These are phyloP conservation scores for Colletotrichum orbiculare DNA, from an alignment of 2,329 filamentous ascomycete species.

Conservation along the genomic window DNA sequence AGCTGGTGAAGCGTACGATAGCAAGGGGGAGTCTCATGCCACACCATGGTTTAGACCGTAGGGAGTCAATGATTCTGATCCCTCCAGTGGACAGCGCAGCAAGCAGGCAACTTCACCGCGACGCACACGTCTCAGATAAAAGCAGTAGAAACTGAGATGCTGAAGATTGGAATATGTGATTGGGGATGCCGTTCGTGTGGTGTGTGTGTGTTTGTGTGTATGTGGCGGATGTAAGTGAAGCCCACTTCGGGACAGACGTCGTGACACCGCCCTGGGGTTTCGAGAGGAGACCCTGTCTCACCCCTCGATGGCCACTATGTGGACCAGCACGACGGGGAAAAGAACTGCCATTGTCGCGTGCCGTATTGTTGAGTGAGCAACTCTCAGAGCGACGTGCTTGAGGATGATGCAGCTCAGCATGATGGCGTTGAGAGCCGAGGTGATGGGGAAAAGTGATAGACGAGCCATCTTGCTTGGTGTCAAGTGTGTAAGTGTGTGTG, in stretches of 20 bases:
- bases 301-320: constrained; percentile 26
- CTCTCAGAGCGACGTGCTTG: constrained; percentile 26
- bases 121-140: too few species aligned
- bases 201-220: too few species aligned
- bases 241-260: neutral
- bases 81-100: too few species aligned
- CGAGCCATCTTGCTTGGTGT: constrained; percentile 10
- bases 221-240: too few species aligned
- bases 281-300: constrained; percentile 21
- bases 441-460: constrained; percentile 21
- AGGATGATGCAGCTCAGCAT: constrained; percentile 31
- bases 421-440: constrained; percentile 23
- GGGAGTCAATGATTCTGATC: too few species aligned
- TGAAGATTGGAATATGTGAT: too few species aligned
- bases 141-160: too few species aligned
- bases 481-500: neutral
- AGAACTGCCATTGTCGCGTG: constrained; percentile 23
- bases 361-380: constrained; percentile 18
- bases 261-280: constrained; percentile 8
- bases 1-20: too few species aligned
- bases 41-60: too few species aligned
- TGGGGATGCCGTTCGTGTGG: too few species aligned
- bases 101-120: too few species aligned
- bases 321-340: constrained; percentile 31
- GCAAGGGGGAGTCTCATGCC: too few species aligned